Base-by-base conservation (phyloP, 305 asterid genomes). In the Galium porrigens region DNA sequence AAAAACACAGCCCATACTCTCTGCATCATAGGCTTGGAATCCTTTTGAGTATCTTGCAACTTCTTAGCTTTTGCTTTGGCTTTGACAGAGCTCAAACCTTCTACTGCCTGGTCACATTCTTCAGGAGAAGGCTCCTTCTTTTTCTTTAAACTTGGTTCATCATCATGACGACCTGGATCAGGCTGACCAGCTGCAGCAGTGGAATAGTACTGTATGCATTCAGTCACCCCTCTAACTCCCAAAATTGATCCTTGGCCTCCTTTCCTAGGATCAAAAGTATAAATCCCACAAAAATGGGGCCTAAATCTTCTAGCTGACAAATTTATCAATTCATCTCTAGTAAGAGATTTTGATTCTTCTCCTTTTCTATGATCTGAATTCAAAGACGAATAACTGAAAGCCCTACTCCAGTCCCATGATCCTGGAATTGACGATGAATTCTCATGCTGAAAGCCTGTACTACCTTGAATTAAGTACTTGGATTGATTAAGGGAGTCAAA, bases 41-140 rank as follows among this genome's bases (percentile, higher is more conserved):
- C 86, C 81, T 80, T 89, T 55, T 84, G 84, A 56, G 87, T 78
- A 68, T 86, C 99, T 75, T 89, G 95, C 78, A 84, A 72, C 87
- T 85, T 81, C 80, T 89, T 87, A 66, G 95, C 87, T 72, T 83
- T 84, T 17, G 96, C 97, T 75, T 86, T 92, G 71, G 99, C 99
- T 81, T 89, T 89, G 63, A 69, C 89, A 5, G 87, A 76, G 78
- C 87, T 84, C 80, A 92, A 83, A 73, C 94, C 99, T 82, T 85
- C 97, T 69, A 89, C 95, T 37, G 99, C 97, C 74, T 86, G 91
- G 73, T 92, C 99, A 72, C 99, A 92, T 75, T 92, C 99, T 83
- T 89, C 99, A 9, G 97, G 95, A n/a, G 99, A 92, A 74, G 99
- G 82, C 70, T 89, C 97, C 78, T 85, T 92, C 85, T 87, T 89